phyloP scores from a whole-genome alignment of 2,329 filamentous ascomycete species.

The Ophiocordyceps camponoti-rufipedis region DNA sequence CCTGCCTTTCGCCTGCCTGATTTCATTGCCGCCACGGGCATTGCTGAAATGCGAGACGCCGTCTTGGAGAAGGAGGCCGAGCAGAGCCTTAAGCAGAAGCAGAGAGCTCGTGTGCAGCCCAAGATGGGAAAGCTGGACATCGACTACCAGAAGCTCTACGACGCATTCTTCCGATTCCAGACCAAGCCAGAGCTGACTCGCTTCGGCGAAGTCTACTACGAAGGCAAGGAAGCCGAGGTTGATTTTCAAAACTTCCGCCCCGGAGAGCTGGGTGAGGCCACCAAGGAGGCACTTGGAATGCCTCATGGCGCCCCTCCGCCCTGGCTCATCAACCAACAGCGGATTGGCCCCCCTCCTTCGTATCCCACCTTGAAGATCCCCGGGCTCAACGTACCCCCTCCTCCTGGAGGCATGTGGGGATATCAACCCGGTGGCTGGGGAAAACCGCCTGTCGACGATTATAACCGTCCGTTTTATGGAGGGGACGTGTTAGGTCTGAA shows the following conservation, averaged over 20 bases:
- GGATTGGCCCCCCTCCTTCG: conserved; percentile 79
- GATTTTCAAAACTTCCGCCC: conserved; percentile 81
- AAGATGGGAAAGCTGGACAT: conserved; percentile 98
- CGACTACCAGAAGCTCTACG: conserved; percentile 95
- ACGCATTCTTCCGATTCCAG: conserved; percentile 96
- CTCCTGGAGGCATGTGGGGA: conserved; percentile 78
- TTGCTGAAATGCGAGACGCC: conserved; percentile 94
- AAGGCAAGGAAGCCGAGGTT: conserved; percentile 95
- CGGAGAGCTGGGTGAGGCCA: conserved; percentile 72
- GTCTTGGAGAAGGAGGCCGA: conserved; percentile 91
- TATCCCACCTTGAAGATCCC: conserved; percentile 93
- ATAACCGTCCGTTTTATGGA: conserved; percentile 78
- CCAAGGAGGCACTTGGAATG: conserved; percentile 88
- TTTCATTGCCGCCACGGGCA: conserved; percentile 95
- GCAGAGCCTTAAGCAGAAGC: conserved; percentile 83
- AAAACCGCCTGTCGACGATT: conserved; percentile 87
- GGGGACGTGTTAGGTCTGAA: conserved; percentile 84
- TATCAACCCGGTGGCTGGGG: conserved; percentile 93
- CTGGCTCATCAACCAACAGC: conserved; percentile 94
- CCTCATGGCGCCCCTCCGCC: conserved; percentile 82
- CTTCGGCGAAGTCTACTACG: conserved; percentile 98
- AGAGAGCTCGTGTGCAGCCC: conserved; percentile 79
- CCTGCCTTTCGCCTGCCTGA: conserved; percentile 80
- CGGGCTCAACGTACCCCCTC: conserved; percentile 83
- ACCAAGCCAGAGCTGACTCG: conserved; percentile 87